Percentiles rank a stretch among this genome's conserved stretches.
Evolutionary conservation across 148 eudicot species (phyloP).

Genomic region (Camellia granthamiana): DNA sequence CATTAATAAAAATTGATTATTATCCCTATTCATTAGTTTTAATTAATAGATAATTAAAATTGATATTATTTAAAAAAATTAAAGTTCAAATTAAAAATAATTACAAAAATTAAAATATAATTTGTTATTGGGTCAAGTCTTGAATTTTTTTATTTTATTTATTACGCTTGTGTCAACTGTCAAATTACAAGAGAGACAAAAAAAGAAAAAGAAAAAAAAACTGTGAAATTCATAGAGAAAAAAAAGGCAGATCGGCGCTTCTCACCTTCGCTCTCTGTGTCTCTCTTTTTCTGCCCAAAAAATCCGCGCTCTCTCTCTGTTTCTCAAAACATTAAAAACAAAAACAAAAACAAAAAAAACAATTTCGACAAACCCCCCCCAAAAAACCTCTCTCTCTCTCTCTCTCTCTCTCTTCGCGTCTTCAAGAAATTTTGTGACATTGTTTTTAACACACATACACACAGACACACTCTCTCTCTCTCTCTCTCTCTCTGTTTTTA

Average conservation of each 20-base stretch:
- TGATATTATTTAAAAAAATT: too few species aligned
- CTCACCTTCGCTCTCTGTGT: slow-evolving; percentile 12
- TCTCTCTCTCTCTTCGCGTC: slow-evolving; percentile 14
- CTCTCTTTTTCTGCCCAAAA: slow-evolving; percentile 9
- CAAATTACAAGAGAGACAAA: not conserved
- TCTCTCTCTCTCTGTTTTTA: not conserved
- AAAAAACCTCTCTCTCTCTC: not conserved
- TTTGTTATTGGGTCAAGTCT: too few species aligned
- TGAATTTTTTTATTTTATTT: too few species aligned
- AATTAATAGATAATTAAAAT: not conserved
- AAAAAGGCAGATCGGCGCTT: slow-evolving; percentile 3
- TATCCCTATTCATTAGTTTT: too few species aligned
- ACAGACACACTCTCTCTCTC: not conserved
- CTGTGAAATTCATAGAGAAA: not conserved
- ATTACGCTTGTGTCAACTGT: too few species aligned
- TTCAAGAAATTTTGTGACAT: slow-evolving; percentile 4
- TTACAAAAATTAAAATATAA: too few species aligned
- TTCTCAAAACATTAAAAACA: not conserved
- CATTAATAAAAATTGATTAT: too few species aligned
- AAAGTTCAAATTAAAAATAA: too few species aligned
- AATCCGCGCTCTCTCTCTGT: slow-evolving; percentile 25
- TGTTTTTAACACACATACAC: not conserved
- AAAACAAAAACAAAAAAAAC: not conserved
- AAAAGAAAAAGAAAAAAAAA: not conserved
- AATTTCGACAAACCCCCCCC: not conserved